Base-by-base conservation (phyloP, 2,329 filamentous ascomycete genomes). In the Phyllosticta paracitricarpa region DNA sequence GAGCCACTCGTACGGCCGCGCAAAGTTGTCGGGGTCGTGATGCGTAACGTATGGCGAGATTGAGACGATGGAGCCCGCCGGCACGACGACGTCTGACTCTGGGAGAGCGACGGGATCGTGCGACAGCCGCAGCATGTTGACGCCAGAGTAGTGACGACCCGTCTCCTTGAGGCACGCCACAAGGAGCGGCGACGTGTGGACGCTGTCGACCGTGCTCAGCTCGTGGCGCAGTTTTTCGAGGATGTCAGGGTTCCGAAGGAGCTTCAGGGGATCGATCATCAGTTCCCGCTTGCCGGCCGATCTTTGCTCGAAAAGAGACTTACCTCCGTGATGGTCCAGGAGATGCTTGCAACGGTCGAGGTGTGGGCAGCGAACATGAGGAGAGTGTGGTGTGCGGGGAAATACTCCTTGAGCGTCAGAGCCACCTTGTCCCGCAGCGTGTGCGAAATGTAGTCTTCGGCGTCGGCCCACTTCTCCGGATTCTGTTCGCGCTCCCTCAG, bases 1-100 rank as follows among this genome's bases (percentile, higher is more conserved):
- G n/a, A 68, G 52, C 63, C 73, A 75, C 1, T 62, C 58, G 28
- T 51, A 73, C 69, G 6, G 67, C 59, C 2, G 71, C 71, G 57
- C 64, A 72, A 4, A 72, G 65, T 6, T 59, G 48, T 24, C 57
- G 10, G 57, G 51, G 57, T 67, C 64, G 28, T 63, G 58, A 51
- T 73, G 71, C 19, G 72, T 63, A 2, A 71, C 69, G 71, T 72
- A 74, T 0, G 72, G 66, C 57, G 72, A 73, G 2, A 68, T 65
- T 14, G 70, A 70, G 5, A 72, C 68, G 14, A 67, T 51, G 24
- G 59, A 56, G 53, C 53, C 53, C 2, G 53, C 25, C 22, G 59
- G 59, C 2, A 61, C 40, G 40, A 48, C 40, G 14, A 48, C 40
- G 14, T 48, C n/a, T 1, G 40, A 48, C 14, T 48, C 40, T 14